Evolutionary conservation across 495 filamentous ascomycete species (phyloP), one percentile per base, ranked within the genome.

Genomic region (Penicillium cataractarum): DNA sequence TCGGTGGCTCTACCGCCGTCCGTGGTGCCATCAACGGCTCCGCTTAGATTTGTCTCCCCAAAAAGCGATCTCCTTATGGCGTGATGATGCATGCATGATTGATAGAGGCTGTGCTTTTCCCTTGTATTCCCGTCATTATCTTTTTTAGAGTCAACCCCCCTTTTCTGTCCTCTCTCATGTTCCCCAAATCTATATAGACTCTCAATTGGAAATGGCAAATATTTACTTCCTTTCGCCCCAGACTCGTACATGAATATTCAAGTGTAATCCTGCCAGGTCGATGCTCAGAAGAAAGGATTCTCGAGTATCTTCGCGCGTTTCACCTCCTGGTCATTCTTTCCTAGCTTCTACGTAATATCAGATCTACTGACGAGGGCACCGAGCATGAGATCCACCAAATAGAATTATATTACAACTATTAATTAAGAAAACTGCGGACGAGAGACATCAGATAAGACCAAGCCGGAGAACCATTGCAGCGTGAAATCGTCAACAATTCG

Each of bases 1-100:
- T 96, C 37, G 93, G 93, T 57, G 89, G 87, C 33, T 92, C 96
- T 78, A 87, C 88, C 31, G 92, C 91, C 60, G 90, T 96, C 39
- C 84, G 93, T 64, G 92, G 93, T 27, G 84, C 74, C 27, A 74
- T 94, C 60, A 80, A 83, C 66, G 80, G 70, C 65, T 73, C 80
- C 57, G 71, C 80, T 57, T 73, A 75, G 61, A 66, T 65, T 42
- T 66, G 62, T 24, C 50, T 57, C 35, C 57, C 52, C 22, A 57
- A 69, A 65, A 60, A 66, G 55, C 66, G 62, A 71, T 65, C 69
- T 57, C 65, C 67, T 75, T 68, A 67, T 72, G 69, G 60, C 70
- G 63, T 73, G 68, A 72, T 68, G 70, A 73, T 66, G 65, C 70
- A 71, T 73, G 55, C 65, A 73, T 71, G 70, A 71, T 64, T 71